A percentile compares a stretch with the other conserved stretches of the same genome.
These are phyloP conservation scores for Mycena albidolilacea DNA, from an alignment of 768 basidiomycete genomes.

Conservation along the genomic window DNA sequence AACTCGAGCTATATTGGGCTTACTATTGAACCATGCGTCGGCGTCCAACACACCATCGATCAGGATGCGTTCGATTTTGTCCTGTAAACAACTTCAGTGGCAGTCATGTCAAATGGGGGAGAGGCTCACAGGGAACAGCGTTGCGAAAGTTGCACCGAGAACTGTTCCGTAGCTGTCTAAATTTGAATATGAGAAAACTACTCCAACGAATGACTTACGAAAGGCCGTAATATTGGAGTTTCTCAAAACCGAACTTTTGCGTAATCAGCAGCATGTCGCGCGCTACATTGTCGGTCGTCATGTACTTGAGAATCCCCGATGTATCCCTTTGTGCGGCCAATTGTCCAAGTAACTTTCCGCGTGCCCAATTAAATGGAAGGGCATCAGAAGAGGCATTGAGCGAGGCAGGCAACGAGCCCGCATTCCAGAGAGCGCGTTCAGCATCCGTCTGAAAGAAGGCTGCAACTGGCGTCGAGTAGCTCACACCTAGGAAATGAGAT, in stretches of 20 bases:
- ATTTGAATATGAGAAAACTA: background rate
- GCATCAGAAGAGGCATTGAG: constrained; percentile 47
- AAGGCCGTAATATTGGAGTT: constrained; percentile 50
- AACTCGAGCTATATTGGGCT: constrained; percentile 15
- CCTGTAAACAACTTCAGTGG: constrained; percentile 27
- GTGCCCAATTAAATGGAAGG: constrained; percentile 51
- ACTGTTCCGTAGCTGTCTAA: constrained; percentile 45
- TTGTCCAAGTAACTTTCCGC: constrained; percentile 47
- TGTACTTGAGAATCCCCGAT: constrained; percentile 46
- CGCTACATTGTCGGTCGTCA: constrained; percentile 57
- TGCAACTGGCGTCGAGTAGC: constrained; percentile 21
- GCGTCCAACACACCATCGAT: constrained; percentile 50
- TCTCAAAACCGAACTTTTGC: constrained; percentile 49
- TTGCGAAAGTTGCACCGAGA: constrained; percentile 51
- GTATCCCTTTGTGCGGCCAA: constrained; percentile 51
- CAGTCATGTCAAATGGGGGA: background rate
- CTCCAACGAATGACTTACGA: constrained; percentile 38
- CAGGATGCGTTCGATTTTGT: constrained; percentile 51
- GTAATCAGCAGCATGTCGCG: constrained; percentile 57
- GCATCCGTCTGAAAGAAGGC: constrained; percentile 30
- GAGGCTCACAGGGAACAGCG: constrained; percentile 52
- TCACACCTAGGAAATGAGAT: constrained; percentile 15
- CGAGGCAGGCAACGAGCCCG: constrained; percentile 14
- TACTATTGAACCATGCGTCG: constrained; percentile 41
- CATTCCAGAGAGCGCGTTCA: constrained; percentile 35